These are phyloP conservation scores for Puya raimondii DNA, from an alignment of 176 grass and related monocot species.

Conservation along the genomic window DNA sequence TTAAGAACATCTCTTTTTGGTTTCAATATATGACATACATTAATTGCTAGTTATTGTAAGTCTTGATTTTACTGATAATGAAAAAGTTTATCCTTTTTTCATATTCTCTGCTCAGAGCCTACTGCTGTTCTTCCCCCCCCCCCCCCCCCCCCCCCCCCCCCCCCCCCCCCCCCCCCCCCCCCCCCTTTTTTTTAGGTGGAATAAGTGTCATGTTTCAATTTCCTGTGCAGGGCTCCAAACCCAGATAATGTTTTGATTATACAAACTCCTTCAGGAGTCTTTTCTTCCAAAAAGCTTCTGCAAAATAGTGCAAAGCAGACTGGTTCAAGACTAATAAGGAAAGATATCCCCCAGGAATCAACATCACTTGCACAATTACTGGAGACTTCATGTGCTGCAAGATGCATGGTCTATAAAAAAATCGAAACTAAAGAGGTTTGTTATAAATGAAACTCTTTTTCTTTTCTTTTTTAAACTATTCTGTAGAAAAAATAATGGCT, in stretches of 20 bases:
- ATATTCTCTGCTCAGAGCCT: conserved; percentile 8
- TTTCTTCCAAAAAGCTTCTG: conserved; percentile 88
- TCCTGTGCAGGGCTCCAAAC: conserved; percentile 62
- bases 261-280: conserved; percentile 78
- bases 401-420: conserved; percentile 64
- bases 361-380: conserved; percentile 26
- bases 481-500: not conserved
- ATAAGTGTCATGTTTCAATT: conserved; percentile 21
- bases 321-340: conserved; percentile 81
- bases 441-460: no score
- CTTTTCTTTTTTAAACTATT: conserved; percentile 17
- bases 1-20: no score
- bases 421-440: conserved; percentile 51
- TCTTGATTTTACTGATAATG: not conserved
- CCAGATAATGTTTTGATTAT: conserved; percentile 95
- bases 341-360: conserved; percentile 46
- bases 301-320: conserved; percentile 47
- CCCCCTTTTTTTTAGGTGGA: not conserved
- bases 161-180: no score
- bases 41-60: no score
- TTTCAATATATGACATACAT: no score
- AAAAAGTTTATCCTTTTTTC: conserved; percentile 4
- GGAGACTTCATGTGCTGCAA: conserved; percentile 44
- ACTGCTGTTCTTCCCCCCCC: conserved; percentile 4
- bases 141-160: no score